A percentile compares a stretch with the other conserved stretches of the same genome.
phyloP scores from a whole-genome alignment of 306 rosid genomes.

The Vigna unguiculata region DNA sequence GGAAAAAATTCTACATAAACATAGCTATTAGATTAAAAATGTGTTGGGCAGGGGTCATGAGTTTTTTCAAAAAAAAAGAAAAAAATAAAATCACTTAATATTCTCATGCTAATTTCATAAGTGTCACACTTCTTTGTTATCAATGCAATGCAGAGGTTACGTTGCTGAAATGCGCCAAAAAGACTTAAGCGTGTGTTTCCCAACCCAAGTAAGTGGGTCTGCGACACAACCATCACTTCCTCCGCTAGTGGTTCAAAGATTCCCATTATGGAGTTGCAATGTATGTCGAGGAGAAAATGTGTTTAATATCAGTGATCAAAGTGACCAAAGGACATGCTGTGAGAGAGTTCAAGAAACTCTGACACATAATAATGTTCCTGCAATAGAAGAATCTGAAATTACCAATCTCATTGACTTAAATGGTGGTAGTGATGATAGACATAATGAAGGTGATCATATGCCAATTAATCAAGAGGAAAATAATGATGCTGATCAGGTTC shows the following conservation, averaged over 20 bases:
- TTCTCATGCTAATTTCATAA: constrained; percentile 7
- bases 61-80: background rate
- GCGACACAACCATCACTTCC: constrained; percentile 53
- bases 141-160: constrained; percentile 74
- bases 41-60: no score
- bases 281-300: constrained; percentile 42
- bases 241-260: constrained; percentile 57
- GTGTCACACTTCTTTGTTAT: background rate
- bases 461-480: constrained; percentile 44
- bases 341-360: constrained; percentile 41
- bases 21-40: no score
- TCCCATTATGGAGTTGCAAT: constrained; percentile 61
- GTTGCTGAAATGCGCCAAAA: constrained; percentile 63
- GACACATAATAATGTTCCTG: constrained; percentile 10
- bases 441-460: constrained; percentile 21
- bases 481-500: constrained; percentile 43
- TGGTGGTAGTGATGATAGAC: background rate
- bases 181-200: constrained; percentile 41
- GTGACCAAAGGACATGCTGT: background rate
- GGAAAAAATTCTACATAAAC: no score
- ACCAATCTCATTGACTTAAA: constrained; percentile 22
- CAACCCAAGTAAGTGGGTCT: no score
- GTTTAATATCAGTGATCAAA: constrained; percentile 24
- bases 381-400: constrained; percentile 39
- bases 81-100: no score